These are phyloP conservation scores for Begonia peltatifolia DNA, from an alignment of 306 rosid species.

Conservation along the genomic window DNA sequence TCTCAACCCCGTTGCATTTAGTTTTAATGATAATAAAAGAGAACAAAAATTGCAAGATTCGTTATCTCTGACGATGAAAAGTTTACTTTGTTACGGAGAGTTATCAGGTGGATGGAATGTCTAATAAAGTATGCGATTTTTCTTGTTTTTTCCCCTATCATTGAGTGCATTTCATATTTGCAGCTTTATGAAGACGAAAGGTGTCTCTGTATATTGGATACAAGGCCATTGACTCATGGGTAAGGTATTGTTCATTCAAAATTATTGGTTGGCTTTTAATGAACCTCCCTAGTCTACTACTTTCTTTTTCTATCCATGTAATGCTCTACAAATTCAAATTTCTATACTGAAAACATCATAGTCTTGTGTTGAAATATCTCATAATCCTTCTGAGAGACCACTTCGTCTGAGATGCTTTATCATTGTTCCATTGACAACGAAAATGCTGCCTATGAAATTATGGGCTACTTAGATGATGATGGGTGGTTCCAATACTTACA, in stretches of 20 bases:
- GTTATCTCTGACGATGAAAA: too few species aligned
- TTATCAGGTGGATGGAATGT: not conserved
- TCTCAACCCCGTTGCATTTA: too few species aligned
- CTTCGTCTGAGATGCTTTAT: too few species aligned
- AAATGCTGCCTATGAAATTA: too few species aligned
- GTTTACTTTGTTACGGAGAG: not conserved
- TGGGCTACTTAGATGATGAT: too few species aligned
- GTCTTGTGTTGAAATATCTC: not conserved
- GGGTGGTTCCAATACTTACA: too few species aligned
- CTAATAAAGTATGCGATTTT: slow-evolving; percentile 3
- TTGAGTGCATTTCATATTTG: slow-evolving; percentile 16
- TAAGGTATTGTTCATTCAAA: slow-evolving; percentile 60
- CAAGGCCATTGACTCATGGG: slow-evolving; percentile 84
- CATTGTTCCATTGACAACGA: too few species aligned
- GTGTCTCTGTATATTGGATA: slow-evolving; percentile 82
- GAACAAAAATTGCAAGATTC: too few species aligned
- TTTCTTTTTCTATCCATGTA: not conserved
- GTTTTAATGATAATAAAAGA: too few species aligned
- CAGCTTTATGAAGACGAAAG: slow-evolving; percentile 86
- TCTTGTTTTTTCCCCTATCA: not conserved
- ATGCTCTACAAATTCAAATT: not conserved
- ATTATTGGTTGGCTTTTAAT: not conserved
- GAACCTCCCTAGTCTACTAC: not conserved
- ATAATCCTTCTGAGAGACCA: not conserved
- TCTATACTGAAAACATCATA: not conserved